Conservation (phyloP, 352 stramenopile species). For the Phytophthora megakarya region DNA sequence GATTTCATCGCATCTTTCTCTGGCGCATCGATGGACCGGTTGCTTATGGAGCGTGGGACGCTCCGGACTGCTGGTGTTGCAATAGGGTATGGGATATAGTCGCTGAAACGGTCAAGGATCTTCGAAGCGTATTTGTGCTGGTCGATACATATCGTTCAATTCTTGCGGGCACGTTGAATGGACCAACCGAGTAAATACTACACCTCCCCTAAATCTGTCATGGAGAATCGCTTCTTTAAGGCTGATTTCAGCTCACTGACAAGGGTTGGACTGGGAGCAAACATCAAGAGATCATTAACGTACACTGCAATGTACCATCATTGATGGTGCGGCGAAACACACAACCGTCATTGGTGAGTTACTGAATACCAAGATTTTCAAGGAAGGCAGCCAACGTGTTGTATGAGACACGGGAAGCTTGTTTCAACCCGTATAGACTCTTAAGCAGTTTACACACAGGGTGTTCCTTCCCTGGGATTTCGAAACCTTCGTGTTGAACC, state of each 20-base stretch:
- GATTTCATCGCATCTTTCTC: too few species aligned
- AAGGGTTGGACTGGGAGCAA: conserved; percentile 10
- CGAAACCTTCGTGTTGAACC: conserved; percentile 14
- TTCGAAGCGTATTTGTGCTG: conserved; percentile 32
- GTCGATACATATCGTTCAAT: conserved; percentile 24
- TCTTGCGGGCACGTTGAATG: conserved; percentile 22
- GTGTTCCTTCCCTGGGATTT: conserved; percentile 13
- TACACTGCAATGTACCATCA: not conserved
- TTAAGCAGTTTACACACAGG: conserved; percentile 3
- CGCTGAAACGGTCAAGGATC: conserved; percentile 22
- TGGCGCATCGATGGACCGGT: too few species aligned
- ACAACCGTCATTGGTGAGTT: conserved; percentile 1
- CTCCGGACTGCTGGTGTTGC: not conserved
- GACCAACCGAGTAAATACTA: conserved; percentile 23
- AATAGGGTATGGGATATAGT: conserved; percentile 11
- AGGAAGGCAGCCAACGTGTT: conserved; percentile 6
- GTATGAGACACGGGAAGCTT: conserved; percentile 20
- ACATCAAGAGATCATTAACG: conserved; percentile 2
- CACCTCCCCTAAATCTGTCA: conserved; percentile 23
- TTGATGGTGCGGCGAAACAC: not conserved
- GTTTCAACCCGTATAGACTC: conserved; percentile 22
- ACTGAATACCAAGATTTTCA: not conserved
- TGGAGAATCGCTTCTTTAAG: conserved; percentile 13
- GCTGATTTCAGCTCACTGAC: conserved; percentile 8
- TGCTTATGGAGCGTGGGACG: too few species aligned